phyloP scores from a whole-genome alignment of 2,329 filamentous ascomycete genomes.

The Cucurbitaria berberidis region DNA sequence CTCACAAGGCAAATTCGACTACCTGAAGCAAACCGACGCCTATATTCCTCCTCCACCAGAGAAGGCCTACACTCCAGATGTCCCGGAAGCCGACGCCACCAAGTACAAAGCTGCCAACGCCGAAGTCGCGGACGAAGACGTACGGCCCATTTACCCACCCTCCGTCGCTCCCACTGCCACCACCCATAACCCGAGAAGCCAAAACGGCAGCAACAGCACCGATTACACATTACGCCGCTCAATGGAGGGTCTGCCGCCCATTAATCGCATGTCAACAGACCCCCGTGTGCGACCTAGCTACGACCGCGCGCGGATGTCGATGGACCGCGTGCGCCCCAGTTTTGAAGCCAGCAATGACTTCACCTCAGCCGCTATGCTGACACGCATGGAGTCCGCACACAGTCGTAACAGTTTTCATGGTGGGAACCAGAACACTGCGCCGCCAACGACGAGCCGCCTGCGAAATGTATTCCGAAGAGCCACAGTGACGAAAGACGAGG shows the following conservation, averaged over 20 bases:
- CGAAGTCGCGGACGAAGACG: slow-evolving; percentile 75
- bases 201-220: slow-evolving; percentile 93
- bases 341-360: slow-evolving; percentile 91
- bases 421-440: slow-evolving; percentile 16
- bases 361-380: slow-evolving; percentile 84
- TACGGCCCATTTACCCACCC: slow-evolving; percentile 90
- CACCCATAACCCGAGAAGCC: slow-evolving; percentile 76
- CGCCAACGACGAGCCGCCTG: slow-evolving; percentile 34
- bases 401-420: slow-evolving; percentile 39
- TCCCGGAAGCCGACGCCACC: slow-evolving; percentile 60
- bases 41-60: slow-evolving; percentile 53
- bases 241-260: slow-evolving; percentile 38
- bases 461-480: slow-evolving; percentile 41
- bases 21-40: slow-evolving; percentile 66
- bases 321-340: slow-evolving; percentile 82
- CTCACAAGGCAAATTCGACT: slow-evolving; percentile 78
- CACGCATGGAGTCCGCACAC: slow-evolving; percentile 75
- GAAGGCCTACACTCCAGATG: slow-evolving; percentile 61
- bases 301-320: slow-evolving; percentile 83
- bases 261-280: slow-evolving; percentile 40
- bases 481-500: slow-evolving; percentile 42
- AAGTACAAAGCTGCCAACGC: slow-evolving; percentile 51
- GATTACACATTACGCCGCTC: slow-evolving; percentile 71
- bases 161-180: slow-evolving; percentile 76
- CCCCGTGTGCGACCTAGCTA: slow-evolving; percentile 74